phyloP scores from a whole-genome alignment of 441 rosid genomes.

The Populus hybrid region DNA sequence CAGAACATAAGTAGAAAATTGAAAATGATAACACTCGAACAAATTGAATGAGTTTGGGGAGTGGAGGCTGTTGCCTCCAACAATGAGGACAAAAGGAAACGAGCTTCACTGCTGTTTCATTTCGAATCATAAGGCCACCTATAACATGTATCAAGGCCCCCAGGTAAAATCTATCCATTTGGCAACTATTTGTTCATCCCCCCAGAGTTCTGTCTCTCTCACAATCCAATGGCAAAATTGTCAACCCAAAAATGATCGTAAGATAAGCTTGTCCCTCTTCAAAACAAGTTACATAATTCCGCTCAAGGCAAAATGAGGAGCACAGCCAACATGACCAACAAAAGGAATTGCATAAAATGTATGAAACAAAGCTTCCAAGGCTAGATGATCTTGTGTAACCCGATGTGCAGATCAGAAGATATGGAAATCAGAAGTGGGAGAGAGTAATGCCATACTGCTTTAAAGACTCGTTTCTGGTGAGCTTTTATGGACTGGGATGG shows the following conservation, averaged over 20 bases:
- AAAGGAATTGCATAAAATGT: neutral
- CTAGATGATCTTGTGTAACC: slow-evolving; percentile 59
- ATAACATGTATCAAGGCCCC: neutral
- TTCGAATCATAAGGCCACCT: neutral
- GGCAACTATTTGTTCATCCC: neutral
- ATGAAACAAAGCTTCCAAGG: neutral
- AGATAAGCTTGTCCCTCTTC: neutral
- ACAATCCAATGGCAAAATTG: slow-evolving; percentile 10
- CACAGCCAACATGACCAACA: neutral
- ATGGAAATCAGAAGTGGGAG: slow-evolving; percentile 72
- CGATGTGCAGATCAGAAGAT: slow-evolving; percentile 83
- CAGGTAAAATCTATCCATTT: neutral
- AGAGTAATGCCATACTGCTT: slow-evolving; percentile 78
- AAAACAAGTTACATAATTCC: neutral
- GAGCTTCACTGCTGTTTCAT: neutral
- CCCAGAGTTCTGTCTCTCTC: slow-evolving; percentile 5
- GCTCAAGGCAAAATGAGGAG: neutral
- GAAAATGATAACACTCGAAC: neutral
- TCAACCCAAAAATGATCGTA: neutral
- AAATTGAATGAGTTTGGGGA: neutral
- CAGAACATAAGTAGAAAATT: neutral
- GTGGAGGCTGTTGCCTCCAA: neutral
- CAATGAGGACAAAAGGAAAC: too few relatives aligned
- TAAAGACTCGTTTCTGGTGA: slow-evolving; percentile 82
- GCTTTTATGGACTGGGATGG: slow-evolving; percentile 87